Evolutionary conservation across 2,329 filamentous ascomycete species (phyloP).

Genomic region (Xylogone sp.): DNA sequence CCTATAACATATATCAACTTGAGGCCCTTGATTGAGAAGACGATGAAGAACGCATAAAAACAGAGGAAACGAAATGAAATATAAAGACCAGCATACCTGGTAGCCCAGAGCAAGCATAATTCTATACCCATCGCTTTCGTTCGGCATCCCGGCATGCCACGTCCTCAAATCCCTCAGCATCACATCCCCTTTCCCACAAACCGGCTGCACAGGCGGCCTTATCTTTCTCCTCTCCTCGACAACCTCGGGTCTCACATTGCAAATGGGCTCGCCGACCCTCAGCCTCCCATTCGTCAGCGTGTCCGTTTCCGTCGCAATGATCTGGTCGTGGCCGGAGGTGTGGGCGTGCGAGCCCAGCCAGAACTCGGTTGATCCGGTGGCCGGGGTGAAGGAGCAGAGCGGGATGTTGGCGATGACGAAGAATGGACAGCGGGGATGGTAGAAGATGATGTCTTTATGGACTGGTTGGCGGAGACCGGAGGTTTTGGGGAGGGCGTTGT

Average conservation of each 20-base stretch:
- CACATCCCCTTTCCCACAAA: constrained; percentile 50
- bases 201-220: constrained; percentile 45
- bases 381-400: constrained; percentile 30
- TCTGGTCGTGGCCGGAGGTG: constrained; percentile 29
- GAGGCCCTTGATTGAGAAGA: neutral
- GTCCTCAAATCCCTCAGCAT: constrained; percentile 56
- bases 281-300: constrained; percentile 33
- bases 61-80: neutral
- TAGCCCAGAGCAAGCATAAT: constrained; percentile 53
- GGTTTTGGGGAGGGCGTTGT: constrained; percentile 34
- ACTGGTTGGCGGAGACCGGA: constrained; percentile 32
- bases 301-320: constrained; percentile 18
- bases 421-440: constrained; percentile 33
- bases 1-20: constrained; percentile 10
- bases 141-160: constrained; percentile 64
- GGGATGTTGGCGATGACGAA: constrained; percentile 36
- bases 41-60: constrained; percentile 1
- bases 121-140: constrained; percentile 43
- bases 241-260: constrained; percentile 36
- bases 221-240: constrained; percentile 34
- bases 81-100: constrained; percentile 12
- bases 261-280: constrained; percentile 47
- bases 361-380: constrained; percentile 36
- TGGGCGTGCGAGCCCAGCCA: constrained; percentile 36
- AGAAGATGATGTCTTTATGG: constrained; percentile 35